Base-by-base conservation (phyloP, 163 green algal species). In the Trebouxia gelatinosa region DNA sequence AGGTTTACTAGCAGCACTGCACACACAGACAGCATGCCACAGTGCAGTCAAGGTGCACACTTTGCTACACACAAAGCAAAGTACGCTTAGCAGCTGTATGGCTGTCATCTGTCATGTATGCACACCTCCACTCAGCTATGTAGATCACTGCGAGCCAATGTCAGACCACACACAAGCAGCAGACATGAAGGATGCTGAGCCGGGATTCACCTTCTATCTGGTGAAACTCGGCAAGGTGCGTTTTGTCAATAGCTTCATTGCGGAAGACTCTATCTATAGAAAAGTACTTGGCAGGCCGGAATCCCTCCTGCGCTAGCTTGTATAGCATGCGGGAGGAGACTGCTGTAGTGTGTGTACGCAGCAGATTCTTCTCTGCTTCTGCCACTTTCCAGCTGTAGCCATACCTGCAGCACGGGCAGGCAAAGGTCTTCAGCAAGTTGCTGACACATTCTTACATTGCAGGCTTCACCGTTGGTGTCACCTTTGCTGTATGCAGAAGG, bases 161-260 rank as follows among this genome's bases (percentile, higher is more conserved):
- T 17, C 19, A 19, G n/a, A n/a, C n/a, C n/a, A n/a, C n/a, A n/a
- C n/a, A n/a, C n/a, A n/a, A n/a, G n/a, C n/a, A n/a, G n/a, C n/a
- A n/a, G n/a, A n/a, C n/a, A n/a, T n/a, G n/a, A n/a, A n/a, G n/a
- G n/a, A n/a, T n/a, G n/a, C n/a, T n/a, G n/a, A n/a, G n/a, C n/a
- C n/a, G n/a, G n/a, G n/a, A 59, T 70, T 75, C 51, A 89, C 90
- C 91, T 84, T 97, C 91, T 34, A 97, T 90, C 85, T 99, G 96
- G 87, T 99, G 96, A 83, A 99, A 99, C 87, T 99, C 96, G 2
- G 96, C 96, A 70, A 99, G 84, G 86, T 99, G 96, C 19, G 96
- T 99, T 31, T 93, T 82, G 88, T 99, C 96, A 28, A 99, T 91
- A n/a, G 92, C 91, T 85, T 99, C 95, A 78, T 98, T 97, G 21